Evolutionary conservation across 768 basidiomycete genomes (phyloP).

Genomic region (Cystofilobasidium ferigula): DNA sequence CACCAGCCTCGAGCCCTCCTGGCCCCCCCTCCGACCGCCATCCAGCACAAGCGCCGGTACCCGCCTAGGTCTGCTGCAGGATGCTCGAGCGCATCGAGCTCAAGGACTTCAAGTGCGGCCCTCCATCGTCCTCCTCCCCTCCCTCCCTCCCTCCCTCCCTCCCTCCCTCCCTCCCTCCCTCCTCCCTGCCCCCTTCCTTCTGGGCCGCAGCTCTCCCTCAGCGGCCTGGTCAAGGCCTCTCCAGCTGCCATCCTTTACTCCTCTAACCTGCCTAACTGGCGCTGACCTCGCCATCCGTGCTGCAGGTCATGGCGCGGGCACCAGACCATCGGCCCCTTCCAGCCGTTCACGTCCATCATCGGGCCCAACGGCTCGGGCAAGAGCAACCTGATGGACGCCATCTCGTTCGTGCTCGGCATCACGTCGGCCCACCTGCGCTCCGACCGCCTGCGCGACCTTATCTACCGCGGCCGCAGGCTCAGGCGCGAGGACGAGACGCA

Average conservation of each 20-base stretch:
- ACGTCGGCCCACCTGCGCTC: slow-evolving; percentile 86
- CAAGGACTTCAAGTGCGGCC: slow-evolving; percentile 21
- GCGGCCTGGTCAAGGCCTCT: too few relatives aligned
- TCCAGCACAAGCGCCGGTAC: neutral
- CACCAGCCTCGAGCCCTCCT: neutral
- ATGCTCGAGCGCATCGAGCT: slow-evolving; percentile 24
- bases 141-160: neutral
- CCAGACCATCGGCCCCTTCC: slow-evolving; percentile 78
- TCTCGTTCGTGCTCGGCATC: slow-evolving; percentile 95
- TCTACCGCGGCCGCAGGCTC: slow-evolving; percentile 75
- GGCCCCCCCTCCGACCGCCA: too few relatives aligned
- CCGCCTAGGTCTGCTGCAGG: neutral
- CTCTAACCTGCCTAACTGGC: too few relatives aligned
- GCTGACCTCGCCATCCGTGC: neutral
- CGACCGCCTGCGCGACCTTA: slow-evolving; percentile 85
- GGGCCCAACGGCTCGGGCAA: slow-evolving; percentile 99
- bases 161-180: neutral
- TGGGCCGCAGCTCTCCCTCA: too few relatives aligned
- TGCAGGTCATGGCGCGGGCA: slow-evolving; percentile 82
- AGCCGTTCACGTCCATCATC: slow-evolving; percentile 81
- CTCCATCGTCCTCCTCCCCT: neutral
- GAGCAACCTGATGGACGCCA: slow-evolving; percentile 98
- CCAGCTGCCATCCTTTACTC: too few relatives aligned
- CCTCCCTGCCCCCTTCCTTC: neutral
- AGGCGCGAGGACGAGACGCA: slow-evolving; percentile 28